These are phyloP conservation scores for Penicillium digitatum DNA, from an alignment of 2,329 filamentous ascomycete genomes.

Conservation along the genomic window DNA sequence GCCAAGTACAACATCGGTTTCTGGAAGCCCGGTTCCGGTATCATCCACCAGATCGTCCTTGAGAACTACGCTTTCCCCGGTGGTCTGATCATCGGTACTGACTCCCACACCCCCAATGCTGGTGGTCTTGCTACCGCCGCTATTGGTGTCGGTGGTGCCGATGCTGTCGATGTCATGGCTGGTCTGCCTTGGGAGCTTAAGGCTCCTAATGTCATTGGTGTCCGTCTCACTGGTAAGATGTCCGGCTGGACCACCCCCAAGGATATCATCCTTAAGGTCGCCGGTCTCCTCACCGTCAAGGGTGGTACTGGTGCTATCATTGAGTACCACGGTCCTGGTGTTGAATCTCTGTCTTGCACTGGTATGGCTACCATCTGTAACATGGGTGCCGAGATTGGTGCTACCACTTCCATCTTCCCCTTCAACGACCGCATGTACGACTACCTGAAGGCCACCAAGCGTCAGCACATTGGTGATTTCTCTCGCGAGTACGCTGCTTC, in stretches of 20 bases:
- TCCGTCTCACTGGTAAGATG: conserved; percentile 85
- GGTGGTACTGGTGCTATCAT: conserved; percentile 86
- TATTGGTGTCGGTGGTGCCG: conserved; percentile 96
- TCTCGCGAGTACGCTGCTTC: conserved; percentile 78
- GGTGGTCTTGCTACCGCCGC: conserved; percentile 93
- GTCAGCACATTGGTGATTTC: conserved; percentile 84
- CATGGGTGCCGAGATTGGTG: conserved; percentile 63
- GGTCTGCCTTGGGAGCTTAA: conserved; percentile 97
- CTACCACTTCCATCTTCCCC: conserved; percentile 92
- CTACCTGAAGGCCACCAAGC: conserved; percentile 89
- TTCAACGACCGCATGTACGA: conserved; percentile 99
- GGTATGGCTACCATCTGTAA: conserved; percentile 80
- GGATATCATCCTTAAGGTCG: conserved; percentile 96
- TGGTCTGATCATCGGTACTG: conserved; percentile 94
- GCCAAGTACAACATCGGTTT: conserved; percentile 99
- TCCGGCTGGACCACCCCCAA: conserved; percentile 92
- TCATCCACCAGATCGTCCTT: conserved; percentile 97
- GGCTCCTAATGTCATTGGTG: conserved; percentile 94
- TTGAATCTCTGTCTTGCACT: conserved; percentile 69
- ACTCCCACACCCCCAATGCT: conserved; percentile 95
- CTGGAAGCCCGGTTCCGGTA: conserved; percentile 97
- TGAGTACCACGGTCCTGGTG: conserved; percentile 61
- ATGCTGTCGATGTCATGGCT: conserved; percentile 98
- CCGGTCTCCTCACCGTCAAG: conserved; percentile 95
- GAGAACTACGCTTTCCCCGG: conserved; percentile 99